phyloP scores from a whole-genome alignment of 1,284 basidiomycete species.

The Rhodofomes roseus region DNA sequence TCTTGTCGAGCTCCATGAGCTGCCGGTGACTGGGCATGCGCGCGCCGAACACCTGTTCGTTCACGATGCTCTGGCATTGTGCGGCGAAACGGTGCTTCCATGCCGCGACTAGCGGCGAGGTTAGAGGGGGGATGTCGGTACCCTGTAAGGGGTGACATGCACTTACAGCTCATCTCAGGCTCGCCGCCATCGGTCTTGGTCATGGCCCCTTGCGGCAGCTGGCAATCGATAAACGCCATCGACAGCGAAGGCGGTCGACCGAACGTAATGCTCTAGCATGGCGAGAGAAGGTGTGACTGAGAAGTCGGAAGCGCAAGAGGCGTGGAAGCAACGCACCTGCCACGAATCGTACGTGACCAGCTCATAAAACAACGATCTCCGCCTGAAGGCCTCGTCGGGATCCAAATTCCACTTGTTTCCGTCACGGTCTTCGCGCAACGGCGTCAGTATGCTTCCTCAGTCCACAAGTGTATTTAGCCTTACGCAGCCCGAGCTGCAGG shows the following conservation, averaged over 20 bases:
- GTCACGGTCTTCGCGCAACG: slow-evolving; percentile 50
- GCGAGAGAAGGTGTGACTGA: slow-evolving; percentile 2
- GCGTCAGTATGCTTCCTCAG: neutral
- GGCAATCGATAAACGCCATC: slow-evolving; percentile 56
- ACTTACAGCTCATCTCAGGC: slow-evolving; percentile 63
- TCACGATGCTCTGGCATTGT: slow-evolving; percentile 57
- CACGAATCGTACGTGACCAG: slow-evolving; percentile 65
- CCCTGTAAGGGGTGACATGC: neutral
- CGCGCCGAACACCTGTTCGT: slow-evolving; percentile 64
- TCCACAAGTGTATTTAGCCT: slow-evolving; percentile 24
- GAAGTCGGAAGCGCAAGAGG: slow-evolving; percentile 1
- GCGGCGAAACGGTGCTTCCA: slow-evolving; percentile 65
- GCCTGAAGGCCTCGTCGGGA: slow-evolving; percentile 52
- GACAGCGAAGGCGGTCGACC: slow-evolving; percentile 65
- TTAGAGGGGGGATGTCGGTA: neutral
- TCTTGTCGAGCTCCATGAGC: slow-evolving; percentile 61
- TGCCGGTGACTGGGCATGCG: slow-evolving; percentile 54
- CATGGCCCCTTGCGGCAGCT: slow-evolving; percentile 45
- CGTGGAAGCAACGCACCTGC: slow-evolving; percentile 44
- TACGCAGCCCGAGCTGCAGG: slow-evolving; percentile 60
- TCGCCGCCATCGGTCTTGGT: slow-evolving; percentile 47
- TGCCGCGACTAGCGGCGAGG: slow-evolving; percentile 40
- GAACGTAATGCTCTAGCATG: slow-evolving; percentile 60
- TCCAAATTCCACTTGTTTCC: slow-evolving; percentile 64
- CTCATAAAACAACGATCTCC: slow-evolving; percentile 63